Percentiles rank a stretch among this genome's conserved stretches.
These are phyloP conservation scores for Lactifluus echinatus DNA, from an alignment of 768 basidiomycete species.

Conservation along the genomic window DNA sequence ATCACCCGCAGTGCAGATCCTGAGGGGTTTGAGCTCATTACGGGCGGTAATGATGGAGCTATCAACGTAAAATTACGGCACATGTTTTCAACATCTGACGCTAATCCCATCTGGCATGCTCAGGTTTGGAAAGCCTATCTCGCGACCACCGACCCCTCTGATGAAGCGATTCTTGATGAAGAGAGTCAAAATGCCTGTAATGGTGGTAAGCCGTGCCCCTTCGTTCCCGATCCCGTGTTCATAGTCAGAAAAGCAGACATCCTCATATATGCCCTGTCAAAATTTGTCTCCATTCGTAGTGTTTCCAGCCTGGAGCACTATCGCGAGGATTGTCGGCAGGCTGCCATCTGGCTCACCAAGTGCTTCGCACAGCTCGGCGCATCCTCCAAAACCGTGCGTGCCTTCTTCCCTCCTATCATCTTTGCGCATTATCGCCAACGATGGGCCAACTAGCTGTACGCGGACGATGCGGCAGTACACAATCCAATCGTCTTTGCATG, in stretches of 20 bases:
- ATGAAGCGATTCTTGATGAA: slow-evolving; percentile 10
- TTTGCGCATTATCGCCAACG: neutral
- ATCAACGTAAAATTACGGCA: slow-evolving; percentile 53
- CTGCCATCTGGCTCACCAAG: slow-evolving; percentile 87
- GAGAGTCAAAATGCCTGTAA: slow-evolving; percentile 1
- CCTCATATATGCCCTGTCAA: slow-evolving; percentile 69
- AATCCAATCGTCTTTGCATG: slow-evolving; percentile 89
- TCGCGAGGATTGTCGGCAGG: slow-evolving; percentile 86
- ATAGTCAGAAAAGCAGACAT: slow-evolving; percentile 38
- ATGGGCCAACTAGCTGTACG: slow-evolving; percentile 48
- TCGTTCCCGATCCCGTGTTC: neutral
- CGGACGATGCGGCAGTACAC: slow-evolving; percentile 46
- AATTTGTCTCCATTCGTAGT: slow-evolving; percentile 83
- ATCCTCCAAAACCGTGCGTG: slow-evolving; percentile 35
- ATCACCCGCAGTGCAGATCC: slow-evolving; percentile 34
- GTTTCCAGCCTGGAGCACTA: slow-evolving; percentile 61
- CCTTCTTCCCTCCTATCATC: neutral
- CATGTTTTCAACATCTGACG: neutral
- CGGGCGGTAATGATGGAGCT: slow-evolving; percentile 78
- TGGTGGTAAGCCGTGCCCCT: neutral
- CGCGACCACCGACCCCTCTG: neutral
- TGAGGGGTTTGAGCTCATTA: slow-evolving; percentile 42
- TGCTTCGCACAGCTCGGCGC: slow-evolving; percentile 86
- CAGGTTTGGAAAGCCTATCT: slow-evolving; percentile 35
- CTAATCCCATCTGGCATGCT: neutral